phyloP scores from a whole-genome alignment of 352 stramenopile genomes.

The Blastocystis hominis region DNA sequence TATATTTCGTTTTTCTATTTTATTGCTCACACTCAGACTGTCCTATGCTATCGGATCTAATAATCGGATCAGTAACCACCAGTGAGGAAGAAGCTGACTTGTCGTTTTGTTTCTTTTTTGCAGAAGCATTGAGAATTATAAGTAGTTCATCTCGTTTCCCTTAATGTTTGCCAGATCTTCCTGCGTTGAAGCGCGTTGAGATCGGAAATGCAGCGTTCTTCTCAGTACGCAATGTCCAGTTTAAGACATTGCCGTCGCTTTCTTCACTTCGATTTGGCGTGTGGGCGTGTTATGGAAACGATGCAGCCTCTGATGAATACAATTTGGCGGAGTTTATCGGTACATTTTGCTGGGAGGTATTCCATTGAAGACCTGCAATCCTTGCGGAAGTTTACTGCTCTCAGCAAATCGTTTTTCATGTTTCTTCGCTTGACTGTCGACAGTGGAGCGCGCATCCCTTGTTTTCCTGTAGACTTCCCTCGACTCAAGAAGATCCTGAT shows the following conservation, averaged over 20 bases:
- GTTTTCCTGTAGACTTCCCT: background rate
- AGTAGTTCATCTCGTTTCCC: background rate
- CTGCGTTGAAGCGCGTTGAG: background rate
- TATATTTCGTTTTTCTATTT: background rate
- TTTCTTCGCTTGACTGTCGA: background rate
- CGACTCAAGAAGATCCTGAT: background rate
- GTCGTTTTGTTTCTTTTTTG: slow-evolving; percentile 30
- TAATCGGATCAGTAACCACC: background rate
- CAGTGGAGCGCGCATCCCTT: background rate
- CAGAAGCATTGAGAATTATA: background rate
- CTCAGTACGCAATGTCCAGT: background rate
- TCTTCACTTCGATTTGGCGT: background rate
- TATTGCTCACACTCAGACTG: background rate
- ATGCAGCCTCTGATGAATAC: background rate
- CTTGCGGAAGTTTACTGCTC: background rate
- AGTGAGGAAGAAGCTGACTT: background rate
- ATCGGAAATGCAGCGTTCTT: slow-evolving; percentile 18
- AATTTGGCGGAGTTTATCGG: background rate
- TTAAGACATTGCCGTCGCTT: background rate
- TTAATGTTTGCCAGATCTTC: background rate
- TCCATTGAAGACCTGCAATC: background rate
- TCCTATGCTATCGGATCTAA: background rate
- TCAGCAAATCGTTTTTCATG: background rate
- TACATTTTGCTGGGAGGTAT: background rate
- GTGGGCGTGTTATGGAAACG: slow-evolving; percentile 1